Base-by-base conservation (phyloP, 2,329 filamentous ascomycete genomes). In the Pestalotiopsis sp. region DNA sequence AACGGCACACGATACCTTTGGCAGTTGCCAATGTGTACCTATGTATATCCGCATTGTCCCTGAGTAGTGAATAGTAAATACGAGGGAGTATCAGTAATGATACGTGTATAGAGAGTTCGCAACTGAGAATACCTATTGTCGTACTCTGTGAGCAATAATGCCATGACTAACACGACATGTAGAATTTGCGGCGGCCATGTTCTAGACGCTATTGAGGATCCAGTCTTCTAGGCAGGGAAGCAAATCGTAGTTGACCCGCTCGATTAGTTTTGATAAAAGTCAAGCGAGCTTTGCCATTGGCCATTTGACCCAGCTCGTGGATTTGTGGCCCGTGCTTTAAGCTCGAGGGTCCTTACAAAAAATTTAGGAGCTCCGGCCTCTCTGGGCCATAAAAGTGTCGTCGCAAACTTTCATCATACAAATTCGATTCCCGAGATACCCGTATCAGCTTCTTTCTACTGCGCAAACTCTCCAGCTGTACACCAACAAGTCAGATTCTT, bases 331-430 rank as follows among this genome's bases (percentile, higher is more conserved):
- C n/a, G 60, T 63, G 60, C 60, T 45, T 27, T 9, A 14, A 36
- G 57, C 25, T 59, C 57, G 11, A 36, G 27, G 27, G 36, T 52
- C 27, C 65, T 20, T 45, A 9, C 36, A 41, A 72, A 73, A 71
- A 72, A 70, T 72, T 73, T 70, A 61, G 65, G 67, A 72, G 67
- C 68, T 74, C 69, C 23, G 39, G 64, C n/a, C 39, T 58, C 64
- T 61, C 66, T 65, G 58, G 59, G 36, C 57, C 70, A n/a, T 59
- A 12, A n/a, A 57, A 17, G 57, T 59, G 14, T 27, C 27, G 11
- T 62, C 59, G 59, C 59, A 62, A 39, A 39, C 27, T 62, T 62
- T 31, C n/a, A 36, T 27, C 57, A 27, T 27, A 27, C 17, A 20
- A 59, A 27, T 13, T 65, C 63, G 57, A 67, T n/a, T 31, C 27